Evolutionary conservation across 352 stramenopile genomes (phyloP), one percentile per base, ranked within the genome.

Genomic region (Bremia lactucae): DNA sequence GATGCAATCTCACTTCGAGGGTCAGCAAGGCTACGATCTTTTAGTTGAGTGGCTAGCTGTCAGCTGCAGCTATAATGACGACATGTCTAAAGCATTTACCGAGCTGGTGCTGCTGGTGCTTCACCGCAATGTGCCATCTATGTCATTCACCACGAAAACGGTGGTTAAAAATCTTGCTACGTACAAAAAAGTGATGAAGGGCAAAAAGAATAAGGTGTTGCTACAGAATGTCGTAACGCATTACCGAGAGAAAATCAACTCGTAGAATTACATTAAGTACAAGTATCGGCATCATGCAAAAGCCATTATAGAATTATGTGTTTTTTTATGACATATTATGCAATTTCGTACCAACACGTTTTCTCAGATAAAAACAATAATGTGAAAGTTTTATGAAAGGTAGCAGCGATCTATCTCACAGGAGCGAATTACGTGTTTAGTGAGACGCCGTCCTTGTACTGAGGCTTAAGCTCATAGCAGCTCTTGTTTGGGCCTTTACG

Each of bases 401-500:
- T n/a, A n/a, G n/a, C n/a, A n/a, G n/a, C n/a, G n/a, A n/a, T n/a
- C 31, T 33, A 11, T 11, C 11, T 48, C 40, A 6, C 29, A 18
- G 24, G 31, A 25, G 31, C 6, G 4, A 24, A 25, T 49, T 68
- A 70, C 22, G 52, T 41, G 23, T 68, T 73, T 38, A 47, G 59
- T 14, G 59, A 59, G 18, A 72, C 59, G 13, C 62, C 59, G 55
- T 87, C 76, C 59, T 93, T 93, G 75, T 88, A 89, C 55, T 93
- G 77, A 22, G 77, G 68, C 53, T 90, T 88, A 23, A 93, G 62
- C 59, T 93, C 80, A 68, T 93, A 90, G 65, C 78, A 90, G 51
- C 74, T 89, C 49, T 93, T 93, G 73, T 93, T 93, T 3, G 80
- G 80, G 6, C 77, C 77, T 59, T 87, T 90, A 59, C 78, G 78